Evolutionary conservation across 2,329 filamentous ascomycete species (phyloP).

Genomic region (Paecilomyces niveus): DNA sequence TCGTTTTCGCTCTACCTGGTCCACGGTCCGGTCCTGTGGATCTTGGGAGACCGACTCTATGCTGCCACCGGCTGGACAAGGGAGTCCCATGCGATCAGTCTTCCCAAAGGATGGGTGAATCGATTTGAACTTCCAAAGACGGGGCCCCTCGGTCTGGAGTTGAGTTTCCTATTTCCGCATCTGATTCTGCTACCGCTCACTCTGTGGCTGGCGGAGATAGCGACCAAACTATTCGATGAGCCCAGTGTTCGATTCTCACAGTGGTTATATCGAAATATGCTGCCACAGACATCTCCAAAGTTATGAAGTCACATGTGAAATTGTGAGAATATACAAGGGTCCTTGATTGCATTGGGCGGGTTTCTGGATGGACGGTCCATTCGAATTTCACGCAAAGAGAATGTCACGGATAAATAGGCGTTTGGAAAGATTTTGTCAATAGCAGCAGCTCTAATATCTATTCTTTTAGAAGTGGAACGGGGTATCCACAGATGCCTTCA

Average conservation of each 20-base stretch:
- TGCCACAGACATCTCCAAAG: constrained; percentile 12
- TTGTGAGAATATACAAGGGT: neutral
- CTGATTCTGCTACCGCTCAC: constrained; percentile 55
- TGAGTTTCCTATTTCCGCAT: constrained; percentile 54
- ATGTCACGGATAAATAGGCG: neutral
- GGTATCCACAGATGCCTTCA: too few species aligned
- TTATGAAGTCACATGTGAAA: neutral
- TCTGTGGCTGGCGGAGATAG: constrained; percentile 51
- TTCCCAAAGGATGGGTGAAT: constrained; percentile 50
- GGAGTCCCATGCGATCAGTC: constrained; percentile 41
- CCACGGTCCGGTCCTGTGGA: constrained; percentile 56
- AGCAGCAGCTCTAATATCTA: neutral
- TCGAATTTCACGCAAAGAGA: neutral
- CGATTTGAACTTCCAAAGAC: constrained; percentile 46
- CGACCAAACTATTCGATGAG: constrained; percentile 52
- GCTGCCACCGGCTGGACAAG: constrained; percentile 52
- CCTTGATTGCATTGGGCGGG: neutral
- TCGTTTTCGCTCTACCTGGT: constrained; percentile 59
- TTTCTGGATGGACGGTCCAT: neutral
- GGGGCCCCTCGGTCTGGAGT: constrained; percentile 55
- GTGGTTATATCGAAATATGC: constrained; percentile 49
- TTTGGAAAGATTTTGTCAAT: neutral
- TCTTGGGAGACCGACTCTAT: constrained; percentile 57
- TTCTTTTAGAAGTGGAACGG: neutral
- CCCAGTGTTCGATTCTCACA: constrained; percentile 52